Conservation (phyloP, 208 protist species). For the Trypanosoma platydactyli region DNA sequence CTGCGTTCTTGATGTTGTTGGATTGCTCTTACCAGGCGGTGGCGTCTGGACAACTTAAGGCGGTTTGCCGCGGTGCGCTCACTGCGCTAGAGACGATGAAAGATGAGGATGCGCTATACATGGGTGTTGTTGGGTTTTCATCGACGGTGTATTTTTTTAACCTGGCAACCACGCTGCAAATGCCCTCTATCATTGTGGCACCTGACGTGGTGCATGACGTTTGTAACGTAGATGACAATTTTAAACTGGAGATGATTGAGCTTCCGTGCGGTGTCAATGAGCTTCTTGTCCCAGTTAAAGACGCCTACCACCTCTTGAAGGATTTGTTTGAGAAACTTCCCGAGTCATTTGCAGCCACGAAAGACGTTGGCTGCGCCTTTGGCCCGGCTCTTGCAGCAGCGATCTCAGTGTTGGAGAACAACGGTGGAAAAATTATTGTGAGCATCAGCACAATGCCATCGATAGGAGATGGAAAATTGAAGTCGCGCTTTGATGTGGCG, state of each 20-base stretch:
- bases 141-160: constrained; percentile 94
- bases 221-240: constrained; percentile 81
- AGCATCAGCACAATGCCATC: constrained; percentile 89
- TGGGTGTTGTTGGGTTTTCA: constrained; percentile 79
- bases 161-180: constrained; percentile 53
- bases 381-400: constrained; percentile 92
- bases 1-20: constrained; percentile 94
- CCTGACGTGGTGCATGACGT: constrained; percentile 82
- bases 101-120: constrained; percentile 79
- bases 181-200: constrained; percentile 89
- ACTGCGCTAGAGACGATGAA: constrained; percentile 68
- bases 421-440: constrained; percentile 93
- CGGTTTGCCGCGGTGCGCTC: constrained; percentile 67
- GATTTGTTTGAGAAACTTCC: constrained; percentile 77
- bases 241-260: constrained; percentile 77
- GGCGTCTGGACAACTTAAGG: constrained; percentile 77
- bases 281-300: constrained; percentile 78
- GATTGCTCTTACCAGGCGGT: constrained; percentile 93
- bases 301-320: constrained; percentile 64
- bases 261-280: constrained; percentile 74
- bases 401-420: constrained; percentile 78
- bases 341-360: constrained; percentile 52
- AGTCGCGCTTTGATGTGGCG: constrained; percentile 75
- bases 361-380: constrained; percentile 88
- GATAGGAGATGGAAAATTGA: constrained; percentile 84